Conservation (phyloP, 2,329 filamentous ascomycete species). For the Pseudofabraea citricarpa region DNA sequence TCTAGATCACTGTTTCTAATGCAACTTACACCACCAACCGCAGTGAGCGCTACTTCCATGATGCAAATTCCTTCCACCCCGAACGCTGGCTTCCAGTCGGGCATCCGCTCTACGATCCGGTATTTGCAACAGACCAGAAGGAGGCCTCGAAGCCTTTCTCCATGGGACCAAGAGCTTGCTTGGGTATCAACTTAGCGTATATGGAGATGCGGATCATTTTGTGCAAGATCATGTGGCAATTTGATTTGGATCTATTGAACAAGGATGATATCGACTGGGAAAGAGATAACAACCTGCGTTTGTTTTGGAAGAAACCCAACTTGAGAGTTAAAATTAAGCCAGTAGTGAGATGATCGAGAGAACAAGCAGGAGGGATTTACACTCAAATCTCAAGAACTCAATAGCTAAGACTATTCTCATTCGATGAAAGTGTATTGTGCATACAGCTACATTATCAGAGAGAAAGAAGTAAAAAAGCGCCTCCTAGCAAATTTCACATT, state of each 20-base stretch:
- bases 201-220: constrained; percentile 12
- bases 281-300: constrained; percentile 31
- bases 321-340: background rate
- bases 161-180: constrained; percentile 1
- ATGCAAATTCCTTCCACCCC: background rate
- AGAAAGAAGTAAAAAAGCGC: no score
- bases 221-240: constrained; percentile 4
- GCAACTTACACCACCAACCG: background rate
- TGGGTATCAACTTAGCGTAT: constrained; percentile 10
- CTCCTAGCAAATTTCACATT: no score
- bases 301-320: constrained; percentile 31
- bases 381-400: no score
- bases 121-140: background rate
- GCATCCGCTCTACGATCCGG: background rate
- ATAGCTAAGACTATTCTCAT: no score
- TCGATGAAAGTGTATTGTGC: no score
- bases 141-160: constrained; percentile 4
- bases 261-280: constrained; percentile 15
- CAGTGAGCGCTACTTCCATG: background rate
- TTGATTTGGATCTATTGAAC: constrained; percentile 3
- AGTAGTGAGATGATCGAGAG: no score
- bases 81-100: constrained; percentile 1
- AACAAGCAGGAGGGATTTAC: no score
- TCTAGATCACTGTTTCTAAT: background rate
- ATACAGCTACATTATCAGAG: no score